Percentiles rank a stretch among this genome's conserved stretches.
phyloP scores from a whole-genome alignment of 2,329 filamentous ascomycete species.

The Exophiala dermatitidis region DNA sequence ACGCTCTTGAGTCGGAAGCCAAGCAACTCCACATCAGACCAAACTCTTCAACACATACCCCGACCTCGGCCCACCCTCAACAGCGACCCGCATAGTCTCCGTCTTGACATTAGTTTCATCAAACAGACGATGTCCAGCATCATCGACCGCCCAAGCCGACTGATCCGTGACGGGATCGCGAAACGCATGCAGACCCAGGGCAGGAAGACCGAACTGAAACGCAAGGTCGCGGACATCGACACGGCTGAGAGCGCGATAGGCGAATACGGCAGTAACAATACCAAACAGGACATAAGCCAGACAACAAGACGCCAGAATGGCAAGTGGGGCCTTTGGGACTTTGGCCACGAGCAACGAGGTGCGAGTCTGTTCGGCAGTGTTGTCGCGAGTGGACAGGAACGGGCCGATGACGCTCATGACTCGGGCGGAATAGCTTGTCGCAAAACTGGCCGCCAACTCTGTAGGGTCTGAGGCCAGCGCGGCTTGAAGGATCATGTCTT shows the following conservation, averaged over 20 bases:
- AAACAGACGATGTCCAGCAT: constrained; percentile 10
- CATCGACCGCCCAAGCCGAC: constrained; percentile 6
- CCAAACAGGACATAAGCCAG: constrained; percentile 21
- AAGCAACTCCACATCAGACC: not conserved
- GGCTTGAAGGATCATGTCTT: constrained; percentile 16
- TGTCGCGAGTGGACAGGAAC: constrained; percentile 17
- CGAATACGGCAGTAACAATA: constrained; percentile 5
- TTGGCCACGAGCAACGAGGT: constrained; percentile 22
- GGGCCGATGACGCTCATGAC: constrained; percentile 23
- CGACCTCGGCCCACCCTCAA: constrained; percentile 13
- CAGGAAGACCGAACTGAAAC: constrained; percentile 16
- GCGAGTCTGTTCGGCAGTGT: constrained; percentile 19
- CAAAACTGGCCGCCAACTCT: constrained; percentile 16
- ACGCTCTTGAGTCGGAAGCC: too few species aligned
- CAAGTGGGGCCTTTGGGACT: constrained; percentile 22
- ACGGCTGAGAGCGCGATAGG: constrained; percentile 9
- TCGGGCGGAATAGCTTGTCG: constrained; percentile 17
- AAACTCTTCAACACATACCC: constrained; percentile 18
- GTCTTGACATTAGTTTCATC: constrained; percentile 15
- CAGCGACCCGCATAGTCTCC: constrained; percentile 16
- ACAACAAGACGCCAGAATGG: constrained; percentile 18
- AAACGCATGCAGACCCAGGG: constrained; percentile 16
- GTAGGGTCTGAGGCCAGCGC: constrained; percentile 11
- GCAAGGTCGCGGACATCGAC: constrained; percentile 19
- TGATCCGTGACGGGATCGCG: constrained; percentile 11